A percentile compares a stretch with the other conserved stretches of the same genome.
These are phyloP conservation scores for Rosa hybrid DNA, from an alignment of 331 rosid genomes.

Conservation along the genomic window DNA sequence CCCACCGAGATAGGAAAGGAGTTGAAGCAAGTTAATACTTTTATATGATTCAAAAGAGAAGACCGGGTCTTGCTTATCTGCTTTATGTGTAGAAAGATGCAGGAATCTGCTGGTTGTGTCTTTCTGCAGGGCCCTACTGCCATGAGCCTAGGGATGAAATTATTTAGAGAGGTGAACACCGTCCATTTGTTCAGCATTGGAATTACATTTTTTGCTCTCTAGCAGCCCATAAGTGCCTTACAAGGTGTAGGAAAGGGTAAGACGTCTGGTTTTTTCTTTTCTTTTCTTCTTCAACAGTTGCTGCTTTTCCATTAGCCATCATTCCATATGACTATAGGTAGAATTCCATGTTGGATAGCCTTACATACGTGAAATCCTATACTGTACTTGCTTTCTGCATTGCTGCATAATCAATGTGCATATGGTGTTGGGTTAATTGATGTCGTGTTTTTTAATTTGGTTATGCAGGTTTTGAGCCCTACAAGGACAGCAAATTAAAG, in stretches of 20 bases:
- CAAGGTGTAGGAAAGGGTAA: slow-evolving; percentile 90
- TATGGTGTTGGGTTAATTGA: background rate
- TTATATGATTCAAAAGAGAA: too few relatives aligned
- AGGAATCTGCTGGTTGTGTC: slow-evolving; percentile 56
- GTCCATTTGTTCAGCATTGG: slow-evolving; percentile 95
- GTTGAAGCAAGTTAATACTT: background rate
- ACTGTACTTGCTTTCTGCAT: background rate
- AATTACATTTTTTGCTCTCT: slow-evolving; percentile 89
- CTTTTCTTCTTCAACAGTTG: background rate
- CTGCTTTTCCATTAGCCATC: background rate
- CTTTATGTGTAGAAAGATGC: slow-evolving; percentile 52
- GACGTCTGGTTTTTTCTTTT: background rate
- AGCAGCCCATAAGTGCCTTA: slow-evolving; percentile 91
- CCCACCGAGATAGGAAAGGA: slow-evolving; percentile 4
- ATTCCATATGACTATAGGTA: background rate
- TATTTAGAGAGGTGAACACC: slow-evolving; percentile 31
- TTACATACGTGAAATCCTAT: background rate
- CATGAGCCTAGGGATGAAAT: background rate
- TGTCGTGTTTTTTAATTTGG: slow-evolving; percentile 11
- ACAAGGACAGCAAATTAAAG: slow-evolving; percentile 66
- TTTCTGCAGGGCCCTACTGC: background rate
- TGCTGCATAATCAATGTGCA: background rate
- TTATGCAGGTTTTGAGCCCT: slow-evolving; percentile 88
- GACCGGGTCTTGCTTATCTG: background rate
- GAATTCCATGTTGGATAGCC: background rate